These are phyloP conservation scores for Fusarium agapanthi DNA, from an alignment of 2,329 filamentous ascomycete genomes.

Conservation along the genomic window DNA sequence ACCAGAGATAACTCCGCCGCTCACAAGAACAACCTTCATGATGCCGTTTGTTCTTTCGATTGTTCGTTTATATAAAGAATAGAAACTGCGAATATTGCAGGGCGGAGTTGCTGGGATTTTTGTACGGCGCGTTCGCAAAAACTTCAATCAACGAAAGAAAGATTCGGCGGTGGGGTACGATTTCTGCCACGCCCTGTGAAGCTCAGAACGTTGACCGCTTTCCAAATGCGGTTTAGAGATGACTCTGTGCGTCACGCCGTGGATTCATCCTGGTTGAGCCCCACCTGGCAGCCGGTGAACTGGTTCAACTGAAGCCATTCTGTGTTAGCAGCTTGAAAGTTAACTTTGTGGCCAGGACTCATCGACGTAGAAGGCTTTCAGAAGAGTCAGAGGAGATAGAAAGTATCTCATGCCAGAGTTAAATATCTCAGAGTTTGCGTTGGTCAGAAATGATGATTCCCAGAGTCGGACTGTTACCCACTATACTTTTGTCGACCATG, in stretches of 20 bases:
- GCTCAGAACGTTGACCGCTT: neutral
- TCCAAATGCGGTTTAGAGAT: neutral
- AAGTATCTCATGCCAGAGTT: neutral
- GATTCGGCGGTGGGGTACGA: conserved; percentile 26
- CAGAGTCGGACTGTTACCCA: neutral
- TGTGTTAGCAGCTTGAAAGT: neutral
- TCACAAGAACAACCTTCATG: conserved; percentile 35
- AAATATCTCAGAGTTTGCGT: no score
- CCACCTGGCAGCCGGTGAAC: neutral
- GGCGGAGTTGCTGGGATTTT: conserved; percentile 3
- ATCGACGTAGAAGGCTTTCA: no score
- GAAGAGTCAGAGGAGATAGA: no score
- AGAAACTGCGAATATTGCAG: conserved; percentile 4
- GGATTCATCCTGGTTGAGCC: neutral
- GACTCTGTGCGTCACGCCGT: neutral
- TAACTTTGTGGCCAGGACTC: neutral
- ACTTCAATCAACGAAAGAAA: conserved; percentile 14
- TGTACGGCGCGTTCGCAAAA: conserved; percentile 21
- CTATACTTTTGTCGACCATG: no score
- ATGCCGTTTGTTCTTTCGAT: neutral
- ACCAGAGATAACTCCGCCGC: conserved; percentile 34
- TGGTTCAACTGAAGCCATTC: neutral
- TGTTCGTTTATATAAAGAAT: neutral
- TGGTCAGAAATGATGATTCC: neutral
- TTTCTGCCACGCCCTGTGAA: conserved; percentile 18